phyloP scores from a whole-genome alignment of 2,329 filamentous ascomycete species.

The Sporothrix euskadiensis region DNA sequence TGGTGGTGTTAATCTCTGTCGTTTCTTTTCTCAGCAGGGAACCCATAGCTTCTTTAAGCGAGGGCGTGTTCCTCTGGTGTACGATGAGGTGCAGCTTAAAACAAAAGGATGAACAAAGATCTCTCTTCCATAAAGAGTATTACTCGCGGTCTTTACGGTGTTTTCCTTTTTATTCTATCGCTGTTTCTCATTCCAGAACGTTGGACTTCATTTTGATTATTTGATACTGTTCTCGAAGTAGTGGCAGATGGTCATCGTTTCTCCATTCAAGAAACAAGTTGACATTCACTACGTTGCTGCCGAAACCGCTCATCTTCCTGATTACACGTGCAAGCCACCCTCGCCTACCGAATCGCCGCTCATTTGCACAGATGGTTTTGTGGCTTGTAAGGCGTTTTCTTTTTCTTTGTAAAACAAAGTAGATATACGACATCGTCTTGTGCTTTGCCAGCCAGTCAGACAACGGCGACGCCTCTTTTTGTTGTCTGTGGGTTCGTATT shows the following conservation, averaged over 20 bases:
- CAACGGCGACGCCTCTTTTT: background rate
- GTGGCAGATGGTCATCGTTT: background rate
- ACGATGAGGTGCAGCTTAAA: background rate
- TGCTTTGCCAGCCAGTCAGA: background rate
- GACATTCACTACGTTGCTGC: too few relatives aligned
- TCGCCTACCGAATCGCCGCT: conserved; percentile 2
- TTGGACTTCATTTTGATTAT: too few relatives aligned
- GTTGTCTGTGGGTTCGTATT: background rate
- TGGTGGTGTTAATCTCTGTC: too few relatives aligned
- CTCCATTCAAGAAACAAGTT: background rate
- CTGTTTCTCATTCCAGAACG: background rate
- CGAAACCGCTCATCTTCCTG: background rate
- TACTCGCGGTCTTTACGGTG: background rate
- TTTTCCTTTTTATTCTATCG: background rate
- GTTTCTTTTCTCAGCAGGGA: background rate
- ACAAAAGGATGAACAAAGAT: background rate
- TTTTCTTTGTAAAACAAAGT: background rate
- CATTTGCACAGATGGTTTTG: background rate
- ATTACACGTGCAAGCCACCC: conserved; percentile 11
- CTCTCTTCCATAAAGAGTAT: too few relatives aligned
- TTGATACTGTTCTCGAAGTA: too few relatives aligned
- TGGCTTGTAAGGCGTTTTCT: conserved; percentile 7
- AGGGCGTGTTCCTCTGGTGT: background rate
- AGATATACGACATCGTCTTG: background rate
- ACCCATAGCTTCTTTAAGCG: background rate